These are phyloP conservation scores for Mycena olivaceomarginata DNA, from an alignment of 768 basidiomycete species.

Conservation along the genomic window DNA sequence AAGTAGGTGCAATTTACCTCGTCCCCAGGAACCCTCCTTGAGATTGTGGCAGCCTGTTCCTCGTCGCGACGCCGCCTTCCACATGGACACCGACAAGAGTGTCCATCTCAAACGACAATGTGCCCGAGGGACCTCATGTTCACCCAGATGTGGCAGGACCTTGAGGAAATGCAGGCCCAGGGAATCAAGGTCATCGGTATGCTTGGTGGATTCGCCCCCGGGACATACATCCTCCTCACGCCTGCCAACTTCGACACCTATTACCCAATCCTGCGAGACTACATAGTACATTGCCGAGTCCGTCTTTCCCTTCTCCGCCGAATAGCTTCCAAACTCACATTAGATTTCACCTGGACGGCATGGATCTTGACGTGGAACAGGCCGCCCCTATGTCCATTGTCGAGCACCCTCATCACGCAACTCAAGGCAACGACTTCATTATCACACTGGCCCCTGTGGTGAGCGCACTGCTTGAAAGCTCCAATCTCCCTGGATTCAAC, in stretches of 20 bases:
- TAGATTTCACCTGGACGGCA: conserved; percentile 50
- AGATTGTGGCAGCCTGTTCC: conserved; percentile 39
- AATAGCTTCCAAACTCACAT: neutral
- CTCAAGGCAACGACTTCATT: conserved; percentile 49
- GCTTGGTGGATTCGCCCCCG: conserved; percentile 50
- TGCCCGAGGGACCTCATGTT: conserved; percentile 42
- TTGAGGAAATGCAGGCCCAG: conserved; percentile 45
- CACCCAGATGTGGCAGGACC: conserved; percentile 49
- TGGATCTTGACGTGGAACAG: conserved; percentile 54
- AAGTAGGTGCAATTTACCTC: conserved; percentile 20
- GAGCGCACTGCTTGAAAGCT: conserved; percentile 45
- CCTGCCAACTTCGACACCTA: conserved; percentile 46
- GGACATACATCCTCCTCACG: conserved; percentile 45
- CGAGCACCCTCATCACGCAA: conserved; percentile 43
- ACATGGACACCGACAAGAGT: conserved; percentile 46
- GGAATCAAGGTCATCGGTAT: conserved; percentile 52
- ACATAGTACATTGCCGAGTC: conserved; percentile 48
- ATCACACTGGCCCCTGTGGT: conserved; percentile 53
- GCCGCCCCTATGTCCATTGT: conserved; percentile 37
- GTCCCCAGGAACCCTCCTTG: too few species aligned
- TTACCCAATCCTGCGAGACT: conserved; percentile 44
- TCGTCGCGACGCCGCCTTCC: conserved; percentile 53
- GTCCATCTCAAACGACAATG: conserved; percentile 49
- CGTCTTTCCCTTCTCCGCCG: conserved; percentile 3
- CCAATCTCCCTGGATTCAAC: conserved; percentile 51